Evolutionary conservation across 1,139 yeast species (phyloP), one percentile per base, ranked within the genome.

Genomic region (Debaryomycetaceae sp.): DNA sequence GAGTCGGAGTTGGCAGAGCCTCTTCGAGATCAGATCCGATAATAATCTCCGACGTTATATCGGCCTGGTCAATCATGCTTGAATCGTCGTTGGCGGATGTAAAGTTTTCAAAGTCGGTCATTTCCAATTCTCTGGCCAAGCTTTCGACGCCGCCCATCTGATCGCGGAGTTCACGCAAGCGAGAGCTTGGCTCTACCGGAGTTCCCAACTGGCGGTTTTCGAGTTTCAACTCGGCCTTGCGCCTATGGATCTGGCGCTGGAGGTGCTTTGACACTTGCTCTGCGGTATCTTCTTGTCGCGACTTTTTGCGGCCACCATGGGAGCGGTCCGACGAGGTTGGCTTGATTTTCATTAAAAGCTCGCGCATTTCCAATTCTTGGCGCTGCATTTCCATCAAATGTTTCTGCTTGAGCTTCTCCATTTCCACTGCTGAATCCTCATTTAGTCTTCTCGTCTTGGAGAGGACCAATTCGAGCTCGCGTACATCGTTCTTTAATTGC

Each of bases 351-450:
- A 87, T 66, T 32, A 83, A 61, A 51, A 90, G 68, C 49, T 87
- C 95, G 34, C 97, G 68, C 68, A 82, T 74, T 52, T 87, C 95
- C 19, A 81, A 62, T 47, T 87, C 97, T 44, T 80, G 92, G 39
- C 79, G 78, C 47, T 86, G 95, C 43, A 82, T 77, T 39, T 83
- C 95, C 13, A 70, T 49, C 27, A 83, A 62, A 43, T 82, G 80
- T 41, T 73, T 75, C 29, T 74, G 65, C 46, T 80, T 79, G 32
- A 79, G 48, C 21, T 79, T 92, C 26, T 77, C 81, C 25, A 85
- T 55, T 39, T 87, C 95, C 8, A 57, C 54, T 23, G 71, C 67
- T 29, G 83, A 57, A 27, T 73, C 77, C 26, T 74, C 77, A 32
- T 78, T 77, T 33, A 77, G 63, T 32, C 82, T 64, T 40, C 90